Evolutionary conservation across 2,329 filamentous ascomycete species (phyloP), one percentile per base, ranked within the genome.

Genomic region (Thielaviopsis ethacetica): DNA sequence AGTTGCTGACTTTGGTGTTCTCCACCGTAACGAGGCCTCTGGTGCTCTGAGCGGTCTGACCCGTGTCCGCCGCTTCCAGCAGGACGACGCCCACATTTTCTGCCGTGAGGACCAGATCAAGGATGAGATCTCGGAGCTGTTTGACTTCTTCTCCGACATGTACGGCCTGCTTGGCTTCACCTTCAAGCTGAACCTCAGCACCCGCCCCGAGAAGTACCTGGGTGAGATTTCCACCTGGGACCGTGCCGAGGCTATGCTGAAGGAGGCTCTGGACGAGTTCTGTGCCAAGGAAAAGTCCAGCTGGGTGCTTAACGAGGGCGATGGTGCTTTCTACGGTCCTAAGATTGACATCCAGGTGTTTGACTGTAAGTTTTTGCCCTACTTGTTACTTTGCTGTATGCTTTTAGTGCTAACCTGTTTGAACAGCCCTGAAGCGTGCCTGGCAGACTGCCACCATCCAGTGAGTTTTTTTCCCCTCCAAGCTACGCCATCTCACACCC

Each of bases 1-100:
- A 67, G 86, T 95, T 73, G 91, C 93, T 56, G 93, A 98, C 70
- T 97, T 97, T 71, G 91, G 91, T 70, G 88, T 95, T 26, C 77
- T 98, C 57, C 93, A 98, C 74, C 82, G 93, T 60, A 97, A 98
- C 69, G 93, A 98, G 72, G 85, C 91, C 38, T 96, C 90, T 1
- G 93, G 93, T 58, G 91, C 93, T 4, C 77, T 98, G 51, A 88
- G 84, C 53, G 93, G 93, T 38, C 77, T 98, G 63, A 97, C 93
- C 2, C 83, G 93, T 70, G 91, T 97, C 12, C 84, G 93, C 54
- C 83, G 91, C 65, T 97, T 98, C 76, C 86, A 93, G 69, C 91
- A 97, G 73, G 93, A 98, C 66, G 93, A 98, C 70, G 88, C 87
- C 2, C 93, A 98, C 70, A 93, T 96, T 65, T 95, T 98, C 78